Conservation (phyloP, 208 protist genomes). For the Sergeia podlipaevii region DNA sequence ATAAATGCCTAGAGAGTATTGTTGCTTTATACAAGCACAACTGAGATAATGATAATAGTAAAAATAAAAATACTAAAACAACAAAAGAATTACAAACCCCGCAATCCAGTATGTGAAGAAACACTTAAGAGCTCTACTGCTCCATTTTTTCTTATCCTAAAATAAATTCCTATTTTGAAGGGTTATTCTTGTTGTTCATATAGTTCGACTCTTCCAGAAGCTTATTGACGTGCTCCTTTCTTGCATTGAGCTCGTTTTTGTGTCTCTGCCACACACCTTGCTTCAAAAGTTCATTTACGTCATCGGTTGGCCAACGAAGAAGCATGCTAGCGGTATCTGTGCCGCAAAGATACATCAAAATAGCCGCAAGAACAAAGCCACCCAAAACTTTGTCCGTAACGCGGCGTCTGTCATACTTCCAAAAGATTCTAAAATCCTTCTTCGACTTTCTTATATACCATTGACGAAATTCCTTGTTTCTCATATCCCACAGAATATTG, state of each 20-base stretch:
- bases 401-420: constrained; percentile 71
- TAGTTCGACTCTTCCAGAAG: constrained; percentile 75
- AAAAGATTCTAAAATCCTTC: constrained; percentile 45
- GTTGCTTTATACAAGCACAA: no score
- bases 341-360: constrained; percentile 44
- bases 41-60: constrained; percentile 3
- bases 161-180: constrained; percentile 9
- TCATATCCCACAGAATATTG: constrained; percentile 64
- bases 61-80: constrained; percentile 12
- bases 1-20: no score
- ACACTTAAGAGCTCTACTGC: background rate
- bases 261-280: constrained; percentile 58
- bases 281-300: constrained; percentile 75
- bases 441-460: constrained; percentile 46
- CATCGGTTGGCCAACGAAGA: constrained; percentile 71
- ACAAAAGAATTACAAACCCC: constrained; percentile 5
- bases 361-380: constrained; percentile 29
- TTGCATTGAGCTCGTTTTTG: constrained; percentile 52
- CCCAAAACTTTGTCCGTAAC: constrained; percentile 41
- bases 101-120: background rate
- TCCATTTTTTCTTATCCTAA: background rate
- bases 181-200: constrained; percentile 63
- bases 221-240: constrained; percentile 68
- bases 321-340: constrained; percentile 39
- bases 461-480: constrained; percentile 50